These are phyloP conservation scores for Penicillium salamii DNA, from an alignment of 495 filamentous ascomycete genomes.

Conservation along the genomic window DNA sequence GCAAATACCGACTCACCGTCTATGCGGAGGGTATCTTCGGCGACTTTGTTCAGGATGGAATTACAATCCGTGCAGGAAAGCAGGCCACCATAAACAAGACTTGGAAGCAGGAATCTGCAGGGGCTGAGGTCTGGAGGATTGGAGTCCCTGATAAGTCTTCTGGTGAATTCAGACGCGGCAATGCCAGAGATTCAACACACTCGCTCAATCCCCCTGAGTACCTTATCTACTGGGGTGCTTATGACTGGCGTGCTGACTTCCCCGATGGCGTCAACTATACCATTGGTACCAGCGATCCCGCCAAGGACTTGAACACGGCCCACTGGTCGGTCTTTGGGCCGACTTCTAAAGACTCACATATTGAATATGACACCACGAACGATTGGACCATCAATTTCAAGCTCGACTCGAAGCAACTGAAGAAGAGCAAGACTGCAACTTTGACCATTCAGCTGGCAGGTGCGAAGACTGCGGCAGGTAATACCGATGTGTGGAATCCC, in stretches of 20 bases:
- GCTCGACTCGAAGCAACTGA: conserved; percentile 28
- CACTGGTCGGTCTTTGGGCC: conserved; percentile 55
- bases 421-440: conserved; percentile 34
- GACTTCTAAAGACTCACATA: conserved; percentile 37
- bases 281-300: conserved; percentile 44
- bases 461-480: conserved; percentile 55
- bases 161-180: conserved; percentile 54
- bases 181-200: conserved; percentile 37
- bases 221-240: conserved; percentile 53
- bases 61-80: conserved; percentile 35
- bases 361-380: conserved; percentile 37
- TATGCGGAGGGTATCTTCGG: conserved; percentile 58
- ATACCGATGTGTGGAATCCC: conserved; percentile 51
- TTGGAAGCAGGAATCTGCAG: conserved; percentile 50
- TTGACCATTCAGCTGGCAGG: conserved; percentile 56
- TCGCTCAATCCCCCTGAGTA: conserved; percentile 49
- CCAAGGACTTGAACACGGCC: conserved; percentile 50
- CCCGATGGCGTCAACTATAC: conserved; percentile 50
- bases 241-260: conserved; percentile 54
- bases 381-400: conserved; percentile 55
- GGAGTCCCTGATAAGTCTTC: conserved; percentile 54
- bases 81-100: conserved; percentile 24
- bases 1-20: conserved; percentile 53
- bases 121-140: conserved; percentile 53
- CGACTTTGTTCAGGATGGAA: conserved; percentile 43